These are phyloP conservation scores for Syncephalis fuscata DNA, from an alignment of 371 early-diverging fungal species.

Conservation along the genomic window DNA sequence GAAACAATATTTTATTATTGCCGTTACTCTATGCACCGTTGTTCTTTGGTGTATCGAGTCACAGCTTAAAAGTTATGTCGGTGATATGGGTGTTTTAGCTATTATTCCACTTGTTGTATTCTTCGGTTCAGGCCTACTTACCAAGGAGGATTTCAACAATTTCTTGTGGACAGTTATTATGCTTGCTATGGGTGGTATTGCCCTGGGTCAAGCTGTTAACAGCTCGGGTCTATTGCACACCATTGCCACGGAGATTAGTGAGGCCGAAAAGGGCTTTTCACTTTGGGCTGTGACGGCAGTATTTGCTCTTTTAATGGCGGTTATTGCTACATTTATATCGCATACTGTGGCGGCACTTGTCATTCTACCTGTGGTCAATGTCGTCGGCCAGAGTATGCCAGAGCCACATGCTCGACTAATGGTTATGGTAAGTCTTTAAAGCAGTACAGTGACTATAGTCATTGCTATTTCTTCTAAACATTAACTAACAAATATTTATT, in stretches of 20 bases:
- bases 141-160: slow-evolving; percentile 90
- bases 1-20: slow-evolving; percentile 51
- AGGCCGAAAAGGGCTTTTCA: slow-evolving; percentile 36
- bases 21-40: slow-evolving; percentile 56
- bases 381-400: slow-evolving; percentile 54
- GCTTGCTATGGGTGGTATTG: slow-evolving; percentile 88
- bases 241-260: slow-evolving; percentile 52
- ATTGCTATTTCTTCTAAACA: slow-evolving; percentile 12
- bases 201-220: slow-evolving; percentile 83
- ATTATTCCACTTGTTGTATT: slow-evolving; percentile 82
- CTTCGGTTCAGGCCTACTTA: slow-evolving; percentile 74
- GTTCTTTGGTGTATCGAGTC: slow-evolving; percentile 77
- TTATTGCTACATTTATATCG: slow-evolving; percentile 75
- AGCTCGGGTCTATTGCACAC: slow-evolving; percentile 64
- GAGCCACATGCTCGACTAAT: slow-evolving; percentile 73
- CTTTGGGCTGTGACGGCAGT: slow-evolving; percentile 49
- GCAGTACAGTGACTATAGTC: too few species aligned
- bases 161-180: slow-evolving; percentile 89
- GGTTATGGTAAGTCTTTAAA: slow-evolving; percentile 84
- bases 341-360: slow-evolving; percentile 89
- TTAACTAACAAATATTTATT: neutral
- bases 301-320: slow-evolving; percentile 48
- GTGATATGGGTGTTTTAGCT: slow-evolving; percentile 88
- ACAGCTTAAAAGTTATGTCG: slow-evolving; percentile 46
- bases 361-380: slow-evolving; percentile 61